phyloP scores from a whole-genome alignment of 805 yeast species.

The Babjeviella inositovora region DNA sequence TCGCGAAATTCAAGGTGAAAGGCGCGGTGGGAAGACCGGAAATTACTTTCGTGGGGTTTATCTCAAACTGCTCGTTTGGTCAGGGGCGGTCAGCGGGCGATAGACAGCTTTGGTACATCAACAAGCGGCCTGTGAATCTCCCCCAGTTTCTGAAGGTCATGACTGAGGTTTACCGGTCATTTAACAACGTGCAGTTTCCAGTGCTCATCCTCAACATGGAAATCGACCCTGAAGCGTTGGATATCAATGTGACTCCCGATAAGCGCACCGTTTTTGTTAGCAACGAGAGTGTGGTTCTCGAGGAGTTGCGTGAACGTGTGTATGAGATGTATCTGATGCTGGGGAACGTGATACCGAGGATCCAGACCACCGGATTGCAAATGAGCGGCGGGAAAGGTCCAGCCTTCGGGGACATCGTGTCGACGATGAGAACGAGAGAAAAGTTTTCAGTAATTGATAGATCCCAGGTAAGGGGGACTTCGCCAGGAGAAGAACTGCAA shows the following conservation, averaged over 20 bases:
- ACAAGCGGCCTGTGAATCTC: slow-evolving; percentile 57
- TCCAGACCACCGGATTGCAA: too few species aligned
- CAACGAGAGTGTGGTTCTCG: slow-evolving; percentile 44
- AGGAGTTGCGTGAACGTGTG: slow-evolving; percentile 32
- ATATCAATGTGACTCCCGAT: slow-evolving; percentile 87
- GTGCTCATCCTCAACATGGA: slow-evolving; percentile 44
- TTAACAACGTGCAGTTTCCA: slow-evolving; percentile 63
- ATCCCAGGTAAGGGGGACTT: too few species aligned
- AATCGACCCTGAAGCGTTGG: slow-evolving; percentile 37
- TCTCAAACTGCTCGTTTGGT: slow-evolving; percentile 72
- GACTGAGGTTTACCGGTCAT: slow-evolving; percentile 60
- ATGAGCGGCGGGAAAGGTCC: too few species aligned
- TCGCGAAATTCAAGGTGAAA: slow-evolving; percentile 10
- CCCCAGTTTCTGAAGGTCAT: slow-evolving; percentile 38
- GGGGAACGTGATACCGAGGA: too few species aligned
- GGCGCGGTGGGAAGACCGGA: slow-evolving; percentile 9
- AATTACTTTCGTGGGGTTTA: slow-evolving; percentile 33
- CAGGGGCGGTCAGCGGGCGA: slow-evolving; percentile 58
- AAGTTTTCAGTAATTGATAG: too few species aligned
- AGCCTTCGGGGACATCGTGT: too few species aligned
- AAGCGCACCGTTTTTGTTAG: slow-evolving; percentile 60
- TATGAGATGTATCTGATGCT: too few species aligned
- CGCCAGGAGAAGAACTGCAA: too few species aligned
- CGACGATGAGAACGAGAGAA: too few species aligned
- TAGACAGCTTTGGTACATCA: slow-evolving; percentile 62